Conservation (phyloP, 306 rosid species). For the Gastrolobium villosum region DNA sequence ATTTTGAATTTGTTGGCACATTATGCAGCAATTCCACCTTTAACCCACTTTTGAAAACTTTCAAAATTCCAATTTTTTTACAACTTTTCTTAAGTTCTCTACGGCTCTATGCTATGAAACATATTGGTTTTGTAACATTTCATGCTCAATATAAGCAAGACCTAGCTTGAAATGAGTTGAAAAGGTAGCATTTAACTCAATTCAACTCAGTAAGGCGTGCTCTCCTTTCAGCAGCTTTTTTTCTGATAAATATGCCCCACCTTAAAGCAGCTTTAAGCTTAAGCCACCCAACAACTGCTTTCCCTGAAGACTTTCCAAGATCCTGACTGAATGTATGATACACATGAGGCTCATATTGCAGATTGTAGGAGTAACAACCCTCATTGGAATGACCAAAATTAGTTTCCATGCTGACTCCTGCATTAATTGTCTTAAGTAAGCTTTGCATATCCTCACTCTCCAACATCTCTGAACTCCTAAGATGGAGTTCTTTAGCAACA, state of each 20-base stretch:
- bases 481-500: conserved; percentile 80
- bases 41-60: conserved; percentile 35
- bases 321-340: conserved; percentile 56
- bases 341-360: conserved; percentile 70
- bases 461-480: conserved; percentile 83
- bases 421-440: conserved; percentile 66
- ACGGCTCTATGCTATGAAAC: conserved; percentile 19
- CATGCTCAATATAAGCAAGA: conserved; percentile 31
- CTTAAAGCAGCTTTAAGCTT: conserved; percentile 92
- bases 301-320: conserved; percentile 67
- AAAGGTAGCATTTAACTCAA: conserved; percentile 51
- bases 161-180: conserved; percentile 41
- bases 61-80: neutral
- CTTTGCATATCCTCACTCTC: conserved; percentile 90
- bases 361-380: conserved; percentile 59
- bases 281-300: conserved; percentile 92
- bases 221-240: conserved; percentile 83
- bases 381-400: conserved; percentile 63
- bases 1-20: conserved; percentile 23
- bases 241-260: conserved; percentile 89
- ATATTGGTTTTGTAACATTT: conserved; percentile 24
- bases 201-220: conserved; percentile 86
- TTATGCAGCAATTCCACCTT: conserved; percentile 21
- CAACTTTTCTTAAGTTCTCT: neutral
- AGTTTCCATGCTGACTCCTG: conserved; percentile 58